phyloP scores from a whole-genome alignment of 176 grass and related monocot genomes.

The Oryza coarctata region DNA sequence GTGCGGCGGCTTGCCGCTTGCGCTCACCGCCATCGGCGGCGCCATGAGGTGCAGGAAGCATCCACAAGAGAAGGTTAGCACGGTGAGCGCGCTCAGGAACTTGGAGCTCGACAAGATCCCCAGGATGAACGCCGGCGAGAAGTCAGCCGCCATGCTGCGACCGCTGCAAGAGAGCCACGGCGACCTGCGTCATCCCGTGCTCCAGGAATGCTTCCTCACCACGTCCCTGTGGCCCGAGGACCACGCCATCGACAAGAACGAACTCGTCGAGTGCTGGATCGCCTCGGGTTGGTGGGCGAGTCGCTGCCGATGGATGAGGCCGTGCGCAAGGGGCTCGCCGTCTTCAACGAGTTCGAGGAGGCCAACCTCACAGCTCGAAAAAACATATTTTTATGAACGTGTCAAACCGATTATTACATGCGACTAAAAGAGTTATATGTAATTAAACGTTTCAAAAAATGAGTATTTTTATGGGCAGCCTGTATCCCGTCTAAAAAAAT shows the following conservation, averaged over 20 bases:
- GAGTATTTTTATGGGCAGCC: too few species aligned
- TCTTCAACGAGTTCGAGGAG: too few species aligned
- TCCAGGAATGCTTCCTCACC: not conserved
- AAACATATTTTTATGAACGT: too few species aligned
- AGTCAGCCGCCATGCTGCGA: not conserved
- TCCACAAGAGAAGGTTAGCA: not conserved
- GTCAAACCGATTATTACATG: too few species aligned
- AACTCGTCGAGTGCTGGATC: not conserved
- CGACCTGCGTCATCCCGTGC: not conserved
- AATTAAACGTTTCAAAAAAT: too few species aligned
- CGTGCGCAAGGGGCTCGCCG: not conserved
- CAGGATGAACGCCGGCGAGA: not conserved
- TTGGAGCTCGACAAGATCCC: not conserved
- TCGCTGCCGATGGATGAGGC: not conserved
- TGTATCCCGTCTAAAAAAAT: too few species aligned
- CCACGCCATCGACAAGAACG: not conserved
- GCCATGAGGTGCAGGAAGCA: not conserved
- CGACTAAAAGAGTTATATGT: too few species aligned
- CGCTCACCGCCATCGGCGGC: not conserved
- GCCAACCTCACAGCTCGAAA: too few species aligned
- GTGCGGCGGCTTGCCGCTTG: not conserved
- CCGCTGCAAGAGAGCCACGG: not conserved
- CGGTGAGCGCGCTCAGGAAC: not conserved
- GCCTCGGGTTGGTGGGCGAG: not conserved
- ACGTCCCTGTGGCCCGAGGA: not conserved